These are phyloP conservation scores for Diplodia seriata DNA, from an alignment of 2,329 filamentous ascomycete species.

Conservation along the genomic window DNA sequence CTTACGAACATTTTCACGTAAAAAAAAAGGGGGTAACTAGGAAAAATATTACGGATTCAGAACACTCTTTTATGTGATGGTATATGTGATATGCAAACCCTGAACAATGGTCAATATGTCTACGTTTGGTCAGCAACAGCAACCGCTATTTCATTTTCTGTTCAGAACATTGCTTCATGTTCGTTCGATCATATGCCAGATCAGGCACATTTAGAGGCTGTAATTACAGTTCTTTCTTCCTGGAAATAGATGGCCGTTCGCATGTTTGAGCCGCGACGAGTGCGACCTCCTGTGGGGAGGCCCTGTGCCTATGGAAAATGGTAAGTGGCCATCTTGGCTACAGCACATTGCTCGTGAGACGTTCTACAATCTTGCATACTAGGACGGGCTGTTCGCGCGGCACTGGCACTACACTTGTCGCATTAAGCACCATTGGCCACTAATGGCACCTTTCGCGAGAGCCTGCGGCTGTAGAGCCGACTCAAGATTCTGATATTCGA, in stretches of 20 bases:
- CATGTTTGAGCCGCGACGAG: neutral
- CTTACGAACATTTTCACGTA: neutral
- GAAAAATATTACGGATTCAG: constrained; percentile 1
- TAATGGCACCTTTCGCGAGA: neutral
- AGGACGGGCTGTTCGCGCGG: neutral
- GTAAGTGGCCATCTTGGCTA: neutral
- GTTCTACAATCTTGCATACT: neutral
- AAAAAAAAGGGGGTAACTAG: neutral
- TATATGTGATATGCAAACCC: neutral
- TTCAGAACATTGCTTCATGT: neutral
- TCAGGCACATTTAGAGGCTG: neutral
- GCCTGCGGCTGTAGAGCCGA: neutral
- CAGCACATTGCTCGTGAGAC: neutral
- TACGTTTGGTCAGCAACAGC: neutral
- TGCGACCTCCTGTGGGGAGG: neutral
- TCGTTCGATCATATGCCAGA: neutral
- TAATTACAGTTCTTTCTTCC: neutral
- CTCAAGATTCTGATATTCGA: neutral
- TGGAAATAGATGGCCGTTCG: neutral
- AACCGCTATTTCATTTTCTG: neutral
- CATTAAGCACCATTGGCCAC: neutral
- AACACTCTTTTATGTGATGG: neutral
- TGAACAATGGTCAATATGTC: neutral
- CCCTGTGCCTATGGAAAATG: neutral
- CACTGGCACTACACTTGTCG: neutral